Evolutionary conservation across 108 stramenopile species (phyloP).

Genomic region (Fragilaria radians): DNA sequence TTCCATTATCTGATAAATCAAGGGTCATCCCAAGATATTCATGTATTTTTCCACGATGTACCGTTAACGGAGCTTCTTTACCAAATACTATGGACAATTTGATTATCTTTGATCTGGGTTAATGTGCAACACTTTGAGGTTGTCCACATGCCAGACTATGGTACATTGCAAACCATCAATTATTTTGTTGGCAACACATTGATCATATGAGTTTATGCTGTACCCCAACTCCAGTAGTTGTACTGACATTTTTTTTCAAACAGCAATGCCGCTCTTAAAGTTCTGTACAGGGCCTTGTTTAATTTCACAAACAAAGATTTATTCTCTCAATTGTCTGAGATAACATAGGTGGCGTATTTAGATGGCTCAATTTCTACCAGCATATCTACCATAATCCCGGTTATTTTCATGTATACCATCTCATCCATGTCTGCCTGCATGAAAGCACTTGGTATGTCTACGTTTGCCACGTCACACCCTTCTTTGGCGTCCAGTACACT

Average conservation of each 20-base stretch:
- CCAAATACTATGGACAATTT: not conserved
- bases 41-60: conserved; percentile 28
- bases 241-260: conserved; percentile 14
- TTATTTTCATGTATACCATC: conserved; percentile 9
- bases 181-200: conserved; percentile 32
- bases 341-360: conserved; percentile 9
- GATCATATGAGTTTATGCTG: conserved; percentile 34
- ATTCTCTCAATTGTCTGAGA: conserved; percentile 17
- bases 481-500: conserved; percentile 23
- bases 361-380: conserved; percentile 15
- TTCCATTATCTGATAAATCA: conserved; percentile 7
- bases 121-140: conserved; percentile 14
- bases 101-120: conserved; percentile 1
- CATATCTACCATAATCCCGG: conserved; percentile 16
- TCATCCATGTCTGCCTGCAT: conserved; percentile 17
- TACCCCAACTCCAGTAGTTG: conserved; percentile 14
- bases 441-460: conserved; percentile 31
- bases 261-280: conserved; percentile 16
- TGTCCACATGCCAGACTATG: conserved; percentile 31
- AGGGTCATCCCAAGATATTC: conserved; percentile 37
- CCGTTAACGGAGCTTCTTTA: conserved; percentile 9
- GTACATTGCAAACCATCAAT: conserved; percentile 26
- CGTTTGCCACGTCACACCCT: conserved; percentile 15
- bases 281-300: conserved; percentile 31
- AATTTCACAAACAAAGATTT: conserved; percentile 15